These are phyloP conservation scores for Hypomyces perniciosus DNA, from an alignment of 2,329 filamentous ascomycete species.

Conservation along the genomic window DNA sequence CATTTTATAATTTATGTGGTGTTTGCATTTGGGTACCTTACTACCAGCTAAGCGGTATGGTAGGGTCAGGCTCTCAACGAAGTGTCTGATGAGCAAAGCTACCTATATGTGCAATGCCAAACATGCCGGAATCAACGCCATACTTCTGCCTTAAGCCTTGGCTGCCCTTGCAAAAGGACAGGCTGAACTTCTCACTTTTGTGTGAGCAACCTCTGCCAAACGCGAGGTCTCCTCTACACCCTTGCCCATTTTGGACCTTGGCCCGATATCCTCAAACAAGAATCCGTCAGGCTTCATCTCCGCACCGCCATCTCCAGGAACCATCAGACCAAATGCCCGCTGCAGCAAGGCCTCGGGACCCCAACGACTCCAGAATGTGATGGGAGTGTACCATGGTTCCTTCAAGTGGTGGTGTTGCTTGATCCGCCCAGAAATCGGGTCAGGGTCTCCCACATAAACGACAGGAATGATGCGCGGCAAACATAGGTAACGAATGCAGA, in stretches of 20 bases:
- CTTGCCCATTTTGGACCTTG: constrained; percentile 45
- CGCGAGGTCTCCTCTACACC: constrained; percentile 39
- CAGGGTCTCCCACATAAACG: constrained; percentile 38
- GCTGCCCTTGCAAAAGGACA: constrained; percentile 37
- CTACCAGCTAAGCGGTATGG: neutral
- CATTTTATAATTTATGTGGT: neutral
- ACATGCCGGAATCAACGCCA: neutral
- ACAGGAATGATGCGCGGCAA: constrained; percentile 49
- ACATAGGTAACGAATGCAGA: constrained; percentile 50
- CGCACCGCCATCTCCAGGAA: constrained; percentile 38
- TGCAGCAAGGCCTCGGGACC: constrained; percentile 48
- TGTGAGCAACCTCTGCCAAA: constrained; percentile 26
- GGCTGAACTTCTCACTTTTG: constrained; percentile 24
- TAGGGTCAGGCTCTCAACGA: neutral
- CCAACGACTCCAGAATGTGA: constrained; percentile 57
- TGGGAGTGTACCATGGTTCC: constrained; percentile 59
- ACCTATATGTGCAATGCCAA: neutral
- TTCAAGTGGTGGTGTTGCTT: constrained; percentile 48
- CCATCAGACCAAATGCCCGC: constrained; percentile 36
- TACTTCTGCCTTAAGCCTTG: neutral
- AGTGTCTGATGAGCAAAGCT: neutral
- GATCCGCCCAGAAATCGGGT: constrained; percentile 49
- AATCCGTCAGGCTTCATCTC: constrained; percentile 45
- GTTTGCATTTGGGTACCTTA: too few species aligned
- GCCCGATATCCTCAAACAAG: constrained; percentile 55